These are phyloP conservation scores for Iris pallida DNA, from an alignment of 116 monocot genomes.

Conservation along the genomic window DNA sequence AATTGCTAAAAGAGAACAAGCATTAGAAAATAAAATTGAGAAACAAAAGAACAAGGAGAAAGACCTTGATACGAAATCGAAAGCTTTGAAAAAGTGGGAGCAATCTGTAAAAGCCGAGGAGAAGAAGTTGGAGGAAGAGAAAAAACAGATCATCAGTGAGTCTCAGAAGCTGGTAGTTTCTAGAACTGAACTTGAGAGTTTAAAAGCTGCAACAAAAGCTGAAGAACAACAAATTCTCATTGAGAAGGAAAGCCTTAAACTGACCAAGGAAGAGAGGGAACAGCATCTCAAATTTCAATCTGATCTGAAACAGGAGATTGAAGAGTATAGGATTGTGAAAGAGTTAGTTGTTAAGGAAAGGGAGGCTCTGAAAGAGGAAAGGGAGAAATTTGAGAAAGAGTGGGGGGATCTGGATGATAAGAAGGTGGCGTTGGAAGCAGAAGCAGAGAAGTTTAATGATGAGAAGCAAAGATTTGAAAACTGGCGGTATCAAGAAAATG, in stretches of 20 bases:
- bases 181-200: slow-evolving; percentile 41
- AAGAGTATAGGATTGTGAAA: slow-evolving; percentile 54
- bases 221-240: slow-evolving; percentile 35
- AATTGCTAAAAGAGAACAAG: slow-evolving; percentile 52
- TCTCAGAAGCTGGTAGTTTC: slow-evolving; percentile 22
- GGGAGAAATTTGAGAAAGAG: slow-evolving; percentile 74
- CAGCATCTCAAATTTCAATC: slow-evolving; percentile 41
- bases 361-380: slow-evolving; percentile 70
- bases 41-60: slow-evolving; percentile 48
- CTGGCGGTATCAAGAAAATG: slow-evolving; percentile 56
- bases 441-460: slow-evolving; percentile 34
- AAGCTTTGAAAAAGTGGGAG: slow-evolving; percentile 69
- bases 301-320: slow-evolving; percentile 75
- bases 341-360: slow-evolving; percentile 53
- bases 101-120: slow-evolving; percentile 46
- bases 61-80: slow-evolving; percentile 59
- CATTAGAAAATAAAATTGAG: slow-evolving; percentile 44
- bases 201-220: slow-evolving; percentile 44
- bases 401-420: slow-evolving; percentile 91
- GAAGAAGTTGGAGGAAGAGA: slow-evolving; percentile 44
- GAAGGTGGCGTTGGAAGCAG: slow-evolving; percentile 37
- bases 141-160: slow-evolving; percentile 35
- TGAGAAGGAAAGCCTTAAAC: slow-evolving; percentile 56
- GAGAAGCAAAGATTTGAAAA: slow-evolving; percentile 64
- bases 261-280: slow-evolving; percentile 66